Evolutionary conservation across 768 basidiomycete genomes (phyloP).

Genomic region (Xerocomus potaroensis): DNA sequence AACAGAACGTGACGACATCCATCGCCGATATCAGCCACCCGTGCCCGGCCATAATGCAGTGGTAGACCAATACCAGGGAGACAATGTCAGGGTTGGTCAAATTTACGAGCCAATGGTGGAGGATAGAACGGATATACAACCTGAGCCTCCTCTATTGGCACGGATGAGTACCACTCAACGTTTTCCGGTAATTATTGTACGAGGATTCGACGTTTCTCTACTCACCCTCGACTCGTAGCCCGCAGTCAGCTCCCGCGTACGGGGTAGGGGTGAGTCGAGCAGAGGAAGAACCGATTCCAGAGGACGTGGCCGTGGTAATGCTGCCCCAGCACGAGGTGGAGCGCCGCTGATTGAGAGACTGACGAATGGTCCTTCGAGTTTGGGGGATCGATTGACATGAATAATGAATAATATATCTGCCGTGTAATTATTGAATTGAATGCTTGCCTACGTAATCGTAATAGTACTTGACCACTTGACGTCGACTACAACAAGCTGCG

Average conservation of each 20-base stretch:
- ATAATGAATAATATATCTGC: too few relatives aligned
- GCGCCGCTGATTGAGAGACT: constrained; percentile 15
- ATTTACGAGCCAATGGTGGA: constrained; percentile 11
- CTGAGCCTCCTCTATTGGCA: constrained; percentile 20
- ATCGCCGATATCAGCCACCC: constrained; percentile 9
- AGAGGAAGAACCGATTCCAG: constrained; percentile 20
- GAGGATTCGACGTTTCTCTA: neutral
- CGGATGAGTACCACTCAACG: constrained; percentile 22
- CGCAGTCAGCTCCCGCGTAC: constrained; percentile 15
- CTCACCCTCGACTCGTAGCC: constrained; percentile 8
- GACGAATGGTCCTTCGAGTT: constrained; percentile 9
- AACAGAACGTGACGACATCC: constrained; percentile 12
- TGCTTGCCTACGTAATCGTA: constrained; percentile 15
- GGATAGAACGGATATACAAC: constrained; percentile 10
- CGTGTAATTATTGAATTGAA: neutral
- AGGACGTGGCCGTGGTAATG: constrained; percentile 19
- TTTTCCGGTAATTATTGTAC: constrained; percentile 16
- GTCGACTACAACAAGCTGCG: too few relatives aligned
- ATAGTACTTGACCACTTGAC: too few relatives aligned
- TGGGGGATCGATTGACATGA: constrained; percentile 21
- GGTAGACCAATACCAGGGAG: constrained; percentile 4
- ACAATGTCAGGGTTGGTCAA: constrained; percentile 6
- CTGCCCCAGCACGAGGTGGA: constrained; percentile 13
- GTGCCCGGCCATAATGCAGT: neutral
- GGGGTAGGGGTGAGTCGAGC: constrained; percentile 18